Evolutionary conservation across 305 asterid species (phyloP), one percentile per base, ranked within the genome.

Genomic region (Petunia hybrid): DNA sequence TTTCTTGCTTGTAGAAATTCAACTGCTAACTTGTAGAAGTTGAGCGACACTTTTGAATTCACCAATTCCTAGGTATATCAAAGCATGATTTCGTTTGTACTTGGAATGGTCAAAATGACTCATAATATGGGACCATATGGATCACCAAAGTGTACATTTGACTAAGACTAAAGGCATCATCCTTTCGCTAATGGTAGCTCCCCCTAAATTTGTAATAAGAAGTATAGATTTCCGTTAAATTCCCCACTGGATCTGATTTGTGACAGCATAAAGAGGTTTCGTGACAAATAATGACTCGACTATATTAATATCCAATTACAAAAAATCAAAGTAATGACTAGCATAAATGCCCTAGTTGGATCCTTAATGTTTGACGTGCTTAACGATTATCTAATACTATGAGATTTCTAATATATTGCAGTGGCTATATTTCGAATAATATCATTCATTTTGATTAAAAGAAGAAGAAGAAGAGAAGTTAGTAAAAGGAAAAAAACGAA

Each of bases 51-150:
- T 73, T 71, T 71, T 10, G 46, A 73, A 73, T 73, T 51, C 78
- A 51, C 9, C 78, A 73, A 73, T 73, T 73, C 13, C 78, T 51
- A 73, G 78, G 63, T 35, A 51, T 22, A 73, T 73, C 63, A 73
- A 73, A 73, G 36, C 13, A 73, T 35, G 53, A 73, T 73, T 41
- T 51, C 42, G 63, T 51, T 73, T 51, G 78, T 73, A 48, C 63
- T 35, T 51, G 62, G 78, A 73, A 73, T 51, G 78, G 78, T 73
- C 78, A 73, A 73, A 73, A 51, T 62, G 48, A 51, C 35, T 73
- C 63, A 73, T 36, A 73, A 51, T 22, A 48, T 35, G 45, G 63
- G 78, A 73, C 78, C 62, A 48, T 65, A 36, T 65, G 0, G 38
- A 39, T 38, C 71, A 39, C 71, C 35, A 40, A 35, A 12, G 61